Conservation (phyloP, 768 basidiomycete species). For the Auricularia auricula-judae region DNA sequence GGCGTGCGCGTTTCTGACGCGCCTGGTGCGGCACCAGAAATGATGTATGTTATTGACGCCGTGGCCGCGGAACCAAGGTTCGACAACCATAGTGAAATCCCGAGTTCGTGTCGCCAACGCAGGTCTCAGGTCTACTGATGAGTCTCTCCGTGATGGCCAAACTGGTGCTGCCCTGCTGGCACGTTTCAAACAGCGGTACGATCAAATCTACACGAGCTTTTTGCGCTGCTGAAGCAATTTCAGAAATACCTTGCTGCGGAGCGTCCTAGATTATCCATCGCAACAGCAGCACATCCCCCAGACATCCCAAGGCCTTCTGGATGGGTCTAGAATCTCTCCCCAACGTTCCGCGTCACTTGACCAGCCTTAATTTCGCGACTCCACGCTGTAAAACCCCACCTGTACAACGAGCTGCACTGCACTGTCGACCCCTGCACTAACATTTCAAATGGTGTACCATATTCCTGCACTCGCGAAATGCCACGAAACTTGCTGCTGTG, state of each 20-base stretch:
- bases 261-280: slow-evolving; percentile 42
- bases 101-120: not conserved
- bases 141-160: slow-evolving; percentile 23
- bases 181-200: slow-evolving; percentile 60
- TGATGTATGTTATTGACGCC: slow-evolving; percentile 70
- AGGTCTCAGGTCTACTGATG: slow-evolving; percentile 9
- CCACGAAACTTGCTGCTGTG: too few species aligned
- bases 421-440: too few species aligned
- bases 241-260: slow-evolving; percentile 46
- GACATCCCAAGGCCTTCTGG: too few species aligned
- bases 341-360: too few species aligned
- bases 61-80: slow-evolving; percentile 42
- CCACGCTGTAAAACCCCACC: too few species aligned
- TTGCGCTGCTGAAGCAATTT: not conserved
- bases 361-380: too few species aligned
- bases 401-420: too few species aligned
- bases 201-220: not conserved
- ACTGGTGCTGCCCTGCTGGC: slow-evolving; percentile 41
- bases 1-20: slow-evolving; percentile 60
- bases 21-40: slow-evolving; percentile 43
- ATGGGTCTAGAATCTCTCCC: too few species aligned
- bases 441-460: too few species aligned
- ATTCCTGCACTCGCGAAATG: too few species aligned
- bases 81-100: slow-evolving; percentile 10
- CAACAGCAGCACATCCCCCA: too few species aligned